Evolutionary conservation across 768 basidiomycete species (phyloP).

Genomic region (Suillus decipiens): DNA sequence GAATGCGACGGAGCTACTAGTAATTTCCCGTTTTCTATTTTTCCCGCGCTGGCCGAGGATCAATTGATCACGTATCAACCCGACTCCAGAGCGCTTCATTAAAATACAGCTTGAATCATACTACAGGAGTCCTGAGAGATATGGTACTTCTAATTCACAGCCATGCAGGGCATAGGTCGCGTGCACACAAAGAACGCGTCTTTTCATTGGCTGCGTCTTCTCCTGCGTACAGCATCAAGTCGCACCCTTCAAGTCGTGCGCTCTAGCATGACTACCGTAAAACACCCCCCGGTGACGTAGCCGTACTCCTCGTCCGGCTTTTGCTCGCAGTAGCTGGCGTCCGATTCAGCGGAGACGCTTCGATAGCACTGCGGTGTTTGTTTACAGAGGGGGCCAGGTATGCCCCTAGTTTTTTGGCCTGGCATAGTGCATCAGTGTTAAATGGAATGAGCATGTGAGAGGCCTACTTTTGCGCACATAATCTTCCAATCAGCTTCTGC

Average conservation of each 20-base stretch:
- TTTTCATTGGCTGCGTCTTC: constrained; percentile 2
- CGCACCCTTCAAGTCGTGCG: not conserved
- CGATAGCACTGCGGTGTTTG: constrained; percentile 35
- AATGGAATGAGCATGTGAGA: not conserved
- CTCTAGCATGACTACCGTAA: not conserved
- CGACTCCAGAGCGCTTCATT: not conserved
- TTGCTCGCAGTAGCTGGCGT: constrained; percentile 16
- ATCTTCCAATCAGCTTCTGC: constrained; percentile 65
- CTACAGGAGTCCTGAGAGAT: not conserved
- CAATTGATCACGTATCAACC: not conserved
- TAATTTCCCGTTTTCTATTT: constrained; percentile 8
- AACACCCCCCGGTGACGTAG: constrained; percentile 31
- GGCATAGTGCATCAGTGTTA: not conserved
- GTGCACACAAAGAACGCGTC: constrained; percentile 1
- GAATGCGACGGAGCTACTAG: not conserved
- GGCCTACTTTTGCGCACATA: constrained; percentile 59
- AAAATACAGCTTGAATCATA: not conserved
- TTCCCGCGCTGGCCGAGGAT: constrained; percentile 6
- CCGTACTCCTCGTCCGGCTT: constrained; percentile 27
- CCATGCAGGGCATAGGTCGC: not conserved
- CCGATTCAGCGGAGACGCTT: constrained; percentile 10
- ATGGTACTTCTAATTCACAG: not conserved
- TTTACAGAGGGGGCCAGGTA: constrained; percentile 40
- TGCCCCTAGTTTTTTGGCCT: constrained; percentile 34
- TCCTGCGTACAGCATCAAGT: not conserved